phyloP scores from a whole-genome alignment of 1,284 basidiomycete species.

The Wallemia hederae region DNA sequence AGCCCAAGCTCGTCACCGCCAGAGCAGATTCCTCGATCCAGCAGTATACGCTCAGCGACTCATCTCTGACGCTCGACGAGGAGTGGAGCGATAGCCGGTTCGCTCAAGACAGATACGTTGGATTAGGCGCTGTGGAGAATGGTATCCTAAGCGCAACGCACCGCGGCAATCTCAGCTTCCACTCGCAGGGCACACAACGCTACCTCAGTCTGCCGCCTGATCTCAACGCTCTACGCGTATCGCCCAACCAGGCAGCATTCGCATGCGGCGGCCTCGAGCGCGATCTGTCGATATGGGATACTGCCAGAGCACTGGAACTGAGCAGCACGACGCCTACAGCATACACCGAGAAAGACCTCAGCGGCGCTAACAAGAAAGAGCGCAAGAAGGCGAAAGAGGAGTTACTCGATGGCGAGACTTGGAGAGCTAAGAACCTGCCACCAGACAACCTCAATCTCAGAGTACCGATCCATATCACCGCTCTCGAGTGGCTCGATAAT shows the following conservation, averaged over 20 bases:
- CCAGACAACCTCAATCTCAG: constrained; percentile 49
- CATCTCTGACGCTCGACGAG: background rate
- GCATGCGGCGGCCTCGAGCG: constrained; percentile 66
- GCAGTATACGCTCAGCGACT: background rate
- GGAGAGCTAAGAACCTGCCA: constrained; percentile 49
- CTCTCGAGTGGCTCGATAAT: constrained; percentile 26
- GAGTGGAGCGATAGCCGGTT: background rate
- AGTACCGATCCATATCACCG: constrained; percentile 47
- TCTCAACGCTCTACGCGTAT: constrained; percentile 33
- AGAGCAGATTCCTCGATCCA: background rate
- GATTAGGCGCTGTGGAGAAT: background rate
- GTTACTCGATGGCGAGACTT: constrained; percentile 37
- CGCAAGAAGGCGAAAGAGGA: constrained; percentile 34
- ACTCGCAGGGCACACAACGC: constrained; percentile 25
- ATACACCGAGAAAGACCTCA: constrained; percentile 5
- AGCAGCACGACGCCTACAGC: constrained; percentile 1
- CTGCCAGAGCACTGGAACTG: constrained; percentile 30
- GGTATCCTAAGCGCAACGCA: background rate
- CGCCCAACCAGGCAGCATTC: constrained; percentile 27
- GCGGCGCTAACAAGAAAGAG: constrained; percentile 5
- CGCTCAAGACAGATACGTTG: background rate
- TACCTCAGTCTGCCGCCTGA: constrained; percentile 39
- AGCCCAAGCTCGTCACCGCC: background rate
- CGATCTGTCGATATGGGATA: constrained; percentile 52
- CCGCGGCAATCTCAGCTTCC: background rate